phyloP scores from a whole-genome alignment of 2,329 filamentous ascomycete species.

The Nothopassalora personata region DNA sequence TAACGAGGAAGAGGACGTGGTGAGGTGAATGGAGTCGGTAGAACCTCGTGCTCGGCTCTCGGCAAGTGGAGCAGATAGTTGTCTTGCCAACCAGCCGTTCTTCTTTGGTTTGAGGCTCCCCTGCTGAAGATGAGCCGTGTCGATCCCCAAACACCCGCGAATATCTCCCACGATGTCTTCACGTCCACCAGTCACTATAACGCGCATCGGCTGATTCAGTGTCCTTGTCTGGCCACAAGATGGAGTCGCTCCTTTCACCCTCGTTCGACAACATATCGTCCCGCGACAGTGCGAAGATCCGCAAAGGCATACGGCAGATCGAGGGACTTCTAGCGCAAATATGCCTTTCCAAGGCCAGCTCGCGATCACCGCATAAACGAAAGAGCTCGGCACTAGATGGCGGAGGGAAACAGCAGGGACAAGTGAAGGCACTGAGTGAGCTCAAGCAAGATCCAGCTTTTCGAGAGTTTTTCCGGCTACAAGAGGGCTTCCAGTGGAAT shows the following conservation, averaged over 20 bases:
- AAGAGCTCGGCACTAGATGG: constrained; percentile 33
- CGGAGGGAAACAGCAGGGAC: constrained; percentile 20
- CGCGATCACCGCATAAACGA: constrained; percentile 33
- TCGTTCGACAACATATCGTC: constrained; percentile 96
- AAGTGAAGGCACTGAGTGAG: constrained; percentile 59
- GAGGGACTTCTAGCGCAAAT: constrained; percentile 92
- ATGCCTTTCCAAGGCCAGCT: constrained; percentile 61
- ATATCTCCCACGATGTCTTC: constrained; percentile 7
- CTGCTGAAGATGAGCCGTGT: no score
- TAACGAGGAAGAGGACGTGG: no score
- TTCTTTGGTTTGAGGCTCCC: no score
- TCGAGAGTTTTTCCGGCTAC: constrained; percentile 90
- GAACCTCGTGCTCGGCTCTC: no score
- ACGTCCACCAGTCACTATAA: constrained; percentile 1
- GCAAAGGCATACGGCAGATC: constrained; percentile 89
- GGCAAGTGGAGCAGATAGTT: neutral
- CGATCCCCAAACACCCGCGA: no score
- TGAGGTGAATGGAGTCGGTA: no score
- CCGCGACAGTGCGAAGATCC: constrained; percentile 81
- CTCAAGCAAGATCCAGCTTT: constrained; percentile 81
- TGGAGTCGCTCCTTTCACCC: constrained; percentile 88
- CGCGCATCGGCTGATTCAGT: constrained; percentile 10
- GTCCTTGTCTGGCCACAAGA: constrained; percentile 36
- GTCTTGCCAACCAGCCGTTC: neutral
- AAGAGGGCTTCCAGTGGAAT: constrained; percentile 98